These are phyloP conservation scores for Coemansia javaensis DNA, from an alignment of 192 early-diverging fungal species.

Conservation along the genomic window DNA sequence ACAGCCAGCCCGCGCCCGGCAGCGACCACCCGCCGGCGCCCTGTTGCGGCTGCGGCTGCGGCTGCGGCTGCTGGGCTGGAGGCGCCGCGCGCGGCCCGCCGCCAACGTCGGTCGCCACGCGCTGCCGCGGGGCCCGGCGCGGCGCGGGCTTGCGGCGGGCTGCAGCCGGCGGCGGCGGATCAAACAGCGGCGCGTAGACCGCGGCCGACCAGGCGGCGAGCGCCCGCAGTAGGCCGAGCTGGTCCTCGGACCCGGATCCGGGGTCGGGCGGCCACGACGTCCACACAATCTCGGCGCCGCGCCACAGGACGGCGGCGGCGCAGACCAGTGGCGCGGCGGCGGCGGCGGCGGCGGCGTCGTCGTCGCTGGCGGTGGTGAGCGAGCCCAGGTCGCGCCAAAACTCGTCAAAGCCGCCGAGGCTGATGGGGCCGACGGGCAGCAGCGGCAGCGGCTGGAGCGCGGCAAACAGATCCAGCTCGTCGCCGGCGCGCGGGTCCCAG, in stretches of 20 bases:
- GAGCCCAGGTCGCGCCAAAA: slow-evolving; percentile 30
- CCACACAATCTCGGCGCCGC: slow-evolving; percentile 30
- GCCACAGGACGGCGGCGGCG: slow-evolving; percentile 28
- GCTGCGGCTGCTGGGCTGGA: too few species aligned
- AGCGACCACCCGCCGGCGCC: slow-evolving; percentile 3
- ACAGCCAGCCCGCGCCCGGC: slow-evolving; percentile 22
- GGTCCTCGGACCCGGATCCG: not conserved
- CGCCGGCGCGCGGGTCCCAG: slow-evolving; percentile 15
- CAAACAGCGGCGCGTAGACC: slow-evolving; percentile 29
- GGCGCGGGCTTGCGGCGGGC: not conserved
- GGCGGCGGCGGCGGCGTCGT: not conserved
- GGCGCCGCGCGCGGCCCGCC: too few species aligned
- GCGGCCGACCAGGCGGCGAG: slow-evolving; percentile 39
- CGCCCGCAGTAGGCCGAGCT: slow-evolving; percentile 12
- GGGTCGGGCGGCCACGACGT: slow-evolving; percentile 4
- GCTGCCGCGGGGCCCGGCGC: too few species aligned
- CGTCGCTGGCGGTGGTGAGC: not conserved
- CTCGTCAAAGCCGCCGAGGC: slow-evolving; percentile 41
- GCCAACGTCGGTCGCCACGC: too few species aligned
- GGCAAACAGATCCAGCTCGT: slow-evolving; percentile 29
- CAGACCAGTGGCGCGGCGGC: slow-evolving; percentile 8
- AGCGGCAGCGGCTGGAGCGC: slow-evolving; percentile 25
- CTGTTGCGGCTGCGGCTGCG: too few species aligned
- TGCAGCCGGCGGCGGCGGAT: not conserved
- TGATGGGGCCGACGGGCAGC: slow-evolving; percentile 31